Percentiles rank a stretch among this genome's conserved stretches.
These are phyloP conservation scores for Pyrenula massariospora DNA, from an alignment of 495 filamentous ascomycete species.

Conservation along the genomic window DNA sequence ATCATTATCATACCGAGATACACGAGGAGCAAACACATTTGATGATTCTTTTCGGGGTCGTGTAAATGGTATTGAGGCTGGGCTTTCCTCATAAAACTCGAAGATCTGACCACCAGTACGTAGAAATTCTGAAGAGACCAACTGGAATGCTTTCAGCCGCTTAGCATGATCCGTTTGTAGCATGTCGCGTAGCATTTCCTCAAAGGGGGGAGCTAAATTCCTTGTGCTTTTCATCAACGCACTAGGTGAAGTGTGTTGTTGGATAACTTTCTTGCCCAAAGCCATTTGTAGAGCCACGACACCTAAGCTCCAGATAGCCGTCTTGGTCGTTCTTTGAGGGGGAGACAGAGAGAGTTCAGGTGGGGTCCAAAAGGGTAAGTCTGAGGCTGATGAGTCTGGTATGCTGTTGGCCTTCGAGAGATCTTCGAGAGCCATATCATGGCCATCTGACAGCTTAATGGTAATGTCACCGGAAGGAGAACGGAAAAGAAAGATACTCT, in stretches of 20 bases:
- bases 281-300: conserved; percentile 85
- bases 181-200: conserved; percentile 68
- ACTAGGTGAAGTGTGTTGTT: conserved; percentile 68
- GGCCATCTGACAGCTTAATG: conserved; percentile 30
- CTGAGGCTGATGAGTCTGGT: conserved; percentile 48
- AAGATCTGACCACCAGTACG: conserved; percentile 42
- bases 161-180: conserved; percentile 77
- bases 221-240: conserved; percentile 45
- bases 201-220: conserved; percentile 60
- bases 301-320: conserved; percentile 91
- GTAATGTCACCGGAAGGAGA: conserved; percentile 25
- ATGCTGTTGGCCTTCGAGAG: conserved; percentile 25
- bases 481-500: conserved; percentile 58
- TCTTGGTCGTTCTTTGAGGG: conserved; percentile 57
- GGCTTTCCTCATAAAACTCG: conserved; percentile 2
- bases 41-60: conserved; percentile 37
- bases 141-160: conserved; percentile 77
- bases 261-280: conserved; percentile 67
- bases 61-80: conserved; percentile 13
- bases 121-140: conserved; percentile 80
- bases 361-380: conserved; percentile 59
- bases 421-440: conserved; percentile 27
- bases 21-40: conserved; percentile 18
- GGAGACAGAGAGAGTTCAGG: conserved; percentile 59
- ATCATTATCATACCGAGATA: conserved; percentile 72